phyloP scores from a whole-genome alignment of 768 basidiomycete species.

The Termitomyces heimii region DNA sequence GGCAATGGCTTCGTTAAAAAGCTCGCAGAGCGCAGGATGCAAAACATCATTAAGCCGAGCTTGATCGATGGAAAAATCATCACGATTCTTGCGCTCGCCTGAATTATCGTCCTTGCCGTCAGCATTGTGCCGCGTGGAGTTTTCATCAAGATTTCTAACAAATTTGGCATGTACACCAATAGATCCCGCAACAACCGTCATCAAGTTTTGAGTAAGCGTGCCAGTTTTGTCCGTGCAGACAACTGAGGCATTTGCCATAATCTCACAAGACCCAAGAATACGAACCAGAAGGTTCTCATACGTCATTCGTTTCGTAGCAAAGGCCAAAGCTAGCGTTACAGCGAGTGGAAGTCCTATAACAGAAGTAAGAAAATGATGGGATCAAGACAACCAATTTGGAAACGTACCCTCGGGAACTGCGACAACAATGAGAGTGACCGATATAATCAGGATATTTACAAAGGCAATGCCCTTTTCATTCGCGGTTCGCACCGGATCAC shows the following conservation, averaged over 20 bases:
- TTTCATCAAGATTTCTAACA: constrained; percentile 70
- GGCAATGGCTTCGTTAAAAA: constrained; percentile 84
- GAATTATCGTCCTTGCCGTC: constrained; percentile 46
- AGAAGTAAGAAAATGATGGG: constrained; percentile 1
- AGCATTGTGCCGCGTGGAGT: constrained; percentile 66
- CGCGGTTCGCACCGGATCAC: constrained; percentile 54
- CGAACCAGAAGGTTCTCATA: constrained; percentile 92
- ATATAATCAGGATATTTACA: constrained; percentile 89
- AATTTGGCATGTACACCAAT: constrained; percentile 95
- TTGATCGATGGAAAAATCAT: constrained; percentile 88
- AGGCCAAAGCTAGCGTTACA: constrained; percentile 93
- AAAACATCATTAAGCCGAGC: constrained; percentile 59
- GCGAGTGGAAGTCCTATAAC: constrained; percentile 94
- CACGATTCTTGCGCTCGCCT: constrained; percentile 37
- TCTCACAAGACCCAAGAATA: constrained; percentile 94
- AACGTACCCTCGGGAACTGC: constrained; percentile 42
- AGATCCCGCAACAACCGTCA: constrained; percentile 96
- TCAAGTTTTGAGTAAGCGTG: constrained; percentile 90
- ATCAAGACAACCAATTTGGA: not conserved
- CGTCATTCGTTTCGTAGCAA: constrained; percentile 98
- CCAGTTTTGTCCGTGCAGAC: constrained; percentile 97
- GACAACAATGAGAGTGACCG: constrained; percentile 71
- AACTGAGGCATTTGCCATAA: constrained; percentile 97
- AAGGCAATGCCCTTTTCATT: constrained; percentile 86
- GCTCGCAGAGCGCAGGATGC: constrained; percentile 47